Conservation (phyloP, 78 protist genomes). For the Dictyostelium citrinum region DNA sequence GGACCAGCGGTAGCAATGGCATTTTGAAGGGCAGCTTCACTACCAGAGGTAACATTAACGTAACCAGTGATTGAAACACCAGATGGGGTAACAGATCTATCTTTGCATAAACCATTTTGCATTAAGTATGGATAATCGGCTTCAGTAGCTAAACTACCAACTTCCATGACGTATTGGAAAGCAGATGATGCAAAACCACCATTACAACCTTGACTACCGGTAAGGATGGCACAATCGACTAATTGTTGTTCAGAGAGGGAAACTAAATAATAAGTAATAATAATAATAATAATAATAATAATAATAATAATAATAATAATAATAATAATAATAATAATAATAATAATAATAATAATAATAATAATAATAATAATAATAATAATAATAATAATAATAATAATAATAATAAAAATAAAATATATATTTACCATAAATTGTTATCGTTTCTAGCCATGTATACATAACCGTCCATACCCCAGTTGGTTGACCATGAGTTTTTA, state of each 20-base stretch:
- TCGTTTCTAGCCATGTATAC: slow-evolving; percentile 33
- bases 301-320: too few species aligned
- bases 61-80: slow-evolving; percentile 42
- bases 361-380: too few species aligned
- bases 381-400: too few species aligned
- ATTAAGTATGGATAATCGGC: slow-evolving; percentile 83
- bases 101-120: slow-evolving; percentile 76
- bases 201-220: slow-evolving; percentile 56
- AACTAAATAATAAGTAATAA: too few species aligned
- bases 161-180: slow-evolving; percentile 52
- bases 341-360: too few species aligned
- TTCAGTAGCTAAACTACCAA: slow-evolving; percentile 81
- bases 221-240: slow-evolving; percentile 62
- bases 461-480: slow-evolving; percentile 82
- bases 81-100: not conserved
- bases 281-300: too few species aligned
- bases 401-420: too few species aligned
- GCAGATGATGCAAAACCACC: slow-evolving; percentile 83
- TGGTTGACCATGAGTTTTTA: slow-evolving; percentile 81
- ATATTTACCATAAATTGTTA: not conserved
- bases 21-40: slow-evolving; percentile 61
- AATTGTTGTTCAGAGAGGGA: slow-evolving; percentile 84
- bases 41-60: slow-evolving; percentile 72
- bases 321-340: too few species aligned
- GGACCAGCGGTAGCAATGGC: slow-evolving; percentile 80